Evolutionary conservation across 177 flowering plant genomes (phyloP), one percentile per base, ranked within the genome.

Genomic region (Tripterygium wilfordii): DNA sequence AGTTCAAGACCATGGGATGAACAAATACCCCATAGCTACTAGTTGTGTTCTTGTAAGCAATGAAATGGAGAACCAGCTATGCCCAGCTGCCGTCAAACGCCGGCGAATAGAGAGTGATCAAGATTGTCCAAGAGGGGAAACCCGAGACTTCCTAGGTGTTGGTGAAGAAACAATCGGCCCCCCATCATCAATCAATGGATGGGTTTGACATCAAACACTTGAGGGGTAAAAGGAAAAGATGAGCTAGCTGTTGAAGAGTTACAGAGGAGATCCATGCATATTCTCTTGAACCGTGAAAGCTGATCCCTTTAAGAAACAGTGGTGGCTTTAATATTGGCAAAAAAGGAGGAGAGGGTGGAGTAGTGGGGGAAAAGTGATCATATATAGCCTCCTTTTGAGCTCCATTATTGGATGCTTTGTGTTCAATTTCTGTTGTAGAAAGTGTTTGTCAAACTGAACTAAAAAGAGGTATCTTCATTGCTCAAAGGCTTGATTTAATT

Each of bases 111-210:
- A 44, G 47, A 60, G 27, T 20, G 70, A 68, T 38, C 21, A 40
- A 23, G 71, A 65, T 19, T 35, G 27, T 7, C 59, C 37, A 2
- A 79, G 70, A 45, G 96, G 79, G 36, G 69, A 85, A 58, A 91
- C 98, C 8, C 75, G 98, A 65, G 96, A 91, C 52, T 91, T 91
- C 62, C 63, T 91, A 29, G 97, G 97, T 20, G 94, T 86, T 60
- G 91, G 95, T 8, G 75, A 68, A 12, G 78, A 68, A 57, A 37
- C 80, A 26, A 62, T 74, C 12, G 76, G 80, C 54, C 75, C 60
- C 33, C 71, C 96, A 12, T 56, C 94, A 37, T 72, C 90, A 24
- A 70, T 79, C 62, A 77, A 76, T 58, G 89, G 83, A 43, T 83
- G 92, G 92, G 77, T 79, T 43, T 83, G 78, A 80, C 48, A 42